A percentile compares a stretch with the other conserved stretches of the same genome.
Evolutionary conservation across 1,139 yeast genomes (phyloP).

Genomic region (Sugiyamaella xylanicola): DNA sequence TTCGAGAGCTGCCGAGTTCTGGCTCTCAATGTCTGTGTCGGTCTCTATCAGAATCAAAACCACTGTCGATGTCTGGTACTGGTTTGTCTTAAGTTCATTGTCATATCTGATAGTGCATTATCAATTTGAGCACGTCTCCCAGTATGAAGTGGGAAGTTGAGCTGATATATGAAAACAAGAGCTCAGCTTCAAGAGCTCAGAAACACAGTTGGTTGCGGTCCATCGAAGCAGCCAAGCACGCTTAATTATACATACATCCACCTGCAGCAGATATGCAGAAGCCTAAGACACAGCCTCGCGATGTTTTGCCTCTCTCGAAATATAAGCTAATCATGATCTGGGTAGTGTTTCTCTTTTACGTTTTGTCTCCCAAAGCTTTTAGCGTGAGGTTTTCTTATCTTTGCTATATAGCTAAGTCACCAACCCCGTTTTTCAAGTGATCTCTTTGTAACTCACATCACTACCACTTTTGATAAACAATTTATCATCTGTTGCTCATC

Average conservation of each 20-base stretch:
- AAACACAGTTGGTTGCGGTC: background rate
- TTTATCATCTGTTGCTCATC: background rate
- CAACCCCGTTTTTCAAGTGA: no score
- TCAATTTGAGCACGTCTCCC: no score
- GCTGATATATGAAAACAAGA: no score
- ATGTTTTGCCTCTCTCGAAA: background rate
- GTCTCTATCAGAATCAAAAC: no score
- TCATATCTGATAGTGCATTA: no score
- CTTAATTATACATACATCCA: background rate
- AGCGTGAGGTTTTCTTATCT: background rate
- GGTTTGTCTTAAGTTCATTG: no score
- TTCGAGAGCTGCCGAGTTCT: no score
- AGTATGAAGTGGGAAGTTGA: no score
- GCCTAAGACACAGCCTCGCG: slow-evolving; percentile 1
- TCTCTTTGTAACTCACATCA: background rate
- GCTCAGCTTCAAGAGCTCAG: background rate
- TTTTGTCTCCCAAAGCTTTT: background rate
- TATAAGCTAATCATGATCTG: background rate
- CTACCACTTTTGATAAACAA: background rate
- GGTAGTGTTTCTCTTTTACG: background rate
- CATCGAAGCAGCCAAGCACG: background rate
- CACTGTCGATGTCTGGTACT: no score
- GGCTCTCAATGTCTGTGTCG: no score
- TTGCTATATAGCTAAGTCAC: background rate
- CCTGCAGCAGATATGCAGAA: background rate